Base-by-base conservation (phyloP, 208 protist genomes). In the Herpetomonas samuelpessoai region DNA sequence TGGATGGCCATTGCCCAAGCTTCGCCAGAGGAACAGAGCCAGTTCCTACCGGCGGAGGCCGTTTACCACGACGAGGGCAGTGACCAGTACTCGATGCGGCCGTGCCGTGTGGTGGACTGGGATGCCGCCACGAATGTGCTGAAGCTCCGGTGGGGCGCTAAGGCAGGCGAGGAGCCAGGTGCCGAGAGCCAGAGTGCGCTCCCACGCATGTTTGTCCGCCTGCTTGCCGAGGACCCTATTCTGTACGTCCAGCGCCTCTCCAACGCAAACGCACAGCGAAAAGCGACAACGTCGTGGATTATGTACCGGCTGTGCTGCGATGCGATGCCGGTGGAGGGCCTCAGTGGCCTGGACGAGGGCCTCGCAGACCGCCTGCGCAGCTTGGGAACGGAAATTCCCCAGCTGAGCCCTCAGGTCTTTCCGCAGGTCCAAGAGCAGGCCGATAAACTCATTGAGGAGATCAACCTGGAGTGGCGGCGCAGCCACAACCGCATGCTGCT, bases 401-500 rank as follows among this genome's bases (percentile, higher is more conserved):
- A 92, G 65, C 80, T 97, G 26, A 85, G 81, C 60, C 67, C 75
- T 31, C 62, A 67, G 3, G 83, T 69, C 25, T 93, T 93, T 54
- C 76, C 79, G 6, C 81, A 95, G 19, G 89, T 95, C 18, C 67
- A 80, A 10, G 71, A 79, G 44, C 76, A 81, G 10, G 86, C 83
- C 1, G 77, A 86, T 62, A 81, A 74, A 30, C 76, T 97, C 18
- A 62, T 97, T 9, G 66, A 81, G 0, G 91, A 97, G 67, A 76
- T 97, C 19, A 84, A 72, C 35, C 73, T 95, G 0, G 90, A 95
- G 65, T 97, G 91, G 90, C 76, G 83, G 63, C 84, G 88, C 30
- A 92, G 83, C 59, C 86, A 95, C 66, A 97, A 97, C 70, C 83
- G 86, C 19, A 91, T 97, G 48, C 78, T 96, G 25, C 71, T 97